Base-by-base conservation (phyloP, 2,329 filamentous ascomycete genomes). In the Fusarium pseudograminearum region DNA sequence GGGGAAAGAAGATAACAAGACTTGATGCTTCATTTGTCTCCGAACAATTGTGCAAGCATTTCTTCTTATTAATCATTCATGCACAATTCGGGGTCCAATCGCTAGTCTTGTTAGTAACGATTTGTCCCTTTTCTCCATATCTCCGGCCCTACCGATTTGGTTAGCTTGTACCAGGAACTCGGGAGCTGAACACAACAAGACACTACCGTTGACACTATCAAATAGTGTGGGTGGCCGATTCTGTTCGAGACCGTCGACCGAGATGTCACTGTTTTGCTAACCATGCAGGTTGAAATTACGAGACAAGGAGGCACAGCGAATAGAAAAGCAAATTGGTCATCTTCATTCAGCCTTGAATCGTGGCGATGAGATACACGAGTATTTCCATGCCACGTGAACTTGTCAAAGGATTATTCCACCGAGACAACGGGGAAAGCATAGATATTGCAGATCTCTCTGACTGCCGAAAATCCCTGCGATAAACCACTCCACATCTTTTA, bases 201-300 rank as follows among this genome's bases (percentile, higher is more conserved):
- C 53, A 45, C 61, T 64, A 58, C 51, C 14, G 33, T 64, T 58
- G 38, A 3, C 61, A 20, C 59, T 64, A 64, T 64, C 14, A 22
- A 47, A 34, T 33, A n/a, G 36, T 15, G 22, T 15, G 26, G 15
- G 40, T 30, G 48, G 58, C 14, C 50, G 50, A 64, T 33, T 41
- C 6, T 6, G 38, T 36, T 64, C 61, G 14, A 64, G 61, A 57
- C 59, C 55, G 38, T 20, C 7, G 15, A 16, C 15, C 34, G 16
- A 50, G 9, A 11, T 57, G 36, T 50, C 38, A 51, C 20, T 7
- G 6, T 10, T 15, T 12, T 44, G 24, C 59, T 57, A 64, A 45
- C 28, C n/a, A 41, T 4, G 7, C 3, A 36, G 12, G 20, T 11
- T 57, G 22, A 57, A 24, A 64, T 64, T 46, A 40, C 11, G 3